Evolutionary conservation across 768 basidiomycete genomes (phyloP).

Genomic region (Boletus rubroflammeus): DNA sequence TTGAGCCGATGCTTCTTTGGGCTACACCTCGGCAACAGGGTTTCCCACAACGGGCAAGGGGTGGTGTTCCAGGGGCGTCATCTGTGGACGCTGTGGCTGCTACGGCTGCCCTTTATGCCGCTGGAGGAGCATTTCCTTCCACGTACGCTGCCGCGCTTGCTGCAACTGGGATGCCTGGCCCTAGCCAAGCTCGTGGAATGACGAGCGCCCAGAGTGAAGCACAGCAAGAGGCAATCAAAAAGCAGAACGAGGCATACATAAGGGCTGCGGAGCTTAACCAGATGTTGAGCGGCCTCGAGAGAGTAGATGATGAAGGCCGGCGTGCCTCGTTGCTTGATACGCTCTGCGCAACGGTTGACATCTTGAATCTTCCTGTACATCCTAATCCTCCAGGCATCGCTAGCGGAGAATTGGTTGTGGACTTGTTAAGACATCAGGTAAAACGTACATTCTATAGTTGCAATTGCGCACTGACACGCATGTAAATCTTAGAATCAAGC

Average conservation of each 20-base stretch:
- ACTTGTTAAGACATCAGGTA: conserved; percentile 84
- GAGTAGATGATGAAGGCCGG: conserved; percentile 73
- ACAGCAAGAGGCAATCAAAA: conserved; percentile 33
- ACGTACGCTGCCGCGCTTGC: conserved; percentile 17
- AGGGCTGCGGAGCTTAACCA: conserved; percentile 67
- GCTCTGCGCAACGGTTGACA: conserved; percentile 64
- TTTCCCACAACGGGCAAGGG: conserved; percentile 33
- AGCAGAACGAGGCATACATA: conserved; percentile 41
- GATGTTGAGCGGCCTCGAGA: conserved; percentile 65
- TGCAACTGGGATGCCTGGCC: conserved; percentile 13
- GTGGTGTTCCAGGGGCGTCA: conserved; percentile 16
- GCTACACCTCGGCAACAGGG: conserved; percentile 69
- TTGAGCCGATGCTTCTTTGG: conserved; percentile 71
- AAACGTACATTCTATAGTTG: background rate
- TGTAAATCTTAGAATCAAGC: conserved; percentile 61
- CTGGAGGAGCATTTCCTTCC: conserved; percentile 14
- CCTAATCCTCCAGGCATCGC: conserved; percentile 67
- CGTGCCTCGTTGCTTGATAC: conserved; percentile 69
- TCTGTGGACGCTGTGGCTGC: conserved; percentile 20
- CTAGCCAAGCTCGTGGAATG: conserved; percentile 17
- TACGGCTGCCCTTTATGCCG: conserved; percentile 6
- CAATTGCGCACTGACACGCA: background rate
- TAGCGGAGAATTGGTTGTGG: conserved; percentile 62
- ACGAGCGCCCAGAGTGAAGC: conserved; percentile 27
- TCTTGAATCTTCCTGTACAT: conserved; percentile 67